Conservation (phyloP, 805 yeast species). For the Yarrowia sp. region DNA sequence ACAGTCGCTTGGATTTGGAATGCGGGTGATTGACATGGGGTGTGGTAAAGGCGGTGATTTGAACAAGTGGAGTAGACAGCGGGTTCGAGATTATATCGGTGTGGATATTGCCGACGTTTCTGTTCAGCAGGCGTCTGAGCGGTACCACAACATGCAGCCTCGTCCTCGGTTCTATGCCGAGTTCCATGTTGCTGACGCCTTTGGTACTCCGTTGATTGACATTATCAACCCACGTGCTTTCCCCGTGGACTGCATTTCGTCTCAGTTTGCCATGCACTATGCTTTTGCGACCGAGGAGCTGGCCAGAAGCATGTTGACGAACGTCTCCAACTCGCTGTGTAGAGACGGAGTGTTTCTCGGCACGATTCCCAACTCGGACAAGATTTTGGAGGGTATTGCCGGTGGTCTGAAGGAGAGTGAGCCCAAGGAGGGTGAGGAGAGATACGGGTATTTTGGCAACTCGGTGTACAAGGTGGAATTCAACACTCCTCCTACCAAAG, state of each 20-base stretch:
- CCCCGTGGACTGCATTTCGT: slow-evolving; percentile 86
- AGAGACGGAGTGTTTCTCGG: slow-evolving; percentile 91
- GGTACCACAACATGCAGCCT: slow-evolving; percentile 68
- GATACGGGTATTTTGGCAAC: slow-evolving; percentile 71
- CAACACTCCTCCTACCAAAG: slow-evolving; percentile 76
- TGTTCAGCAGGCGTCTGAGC: slow-evolving; percentile 78
- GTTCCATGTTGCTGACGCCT: slow-evolving; percentile 92
- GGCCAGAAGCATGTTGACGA: slow-evolving; percentile 72
- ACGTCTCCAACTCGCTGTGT: slow-evolving; percentile 75
- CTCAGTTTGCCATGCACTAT: slow-evolving; percentile 94
- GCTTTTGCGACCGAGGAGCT: slow-evolving; percentile 88
- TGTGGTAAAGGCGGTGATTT: slow-evolving; percentile 99
- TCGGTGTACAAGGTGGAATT: slow-evolving; percentile 81
- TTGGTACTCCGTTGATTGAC: slow-evolving; percentile 70
- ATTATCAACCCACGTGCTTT: slow-evolving; percentile 75
- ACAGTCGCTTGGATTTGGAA: slow-evolving; percentile 57
- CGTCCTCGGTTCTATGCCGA: slow-evolving; percentile 70
- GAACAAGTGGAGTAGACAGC: slow-evolving; percentile 81
- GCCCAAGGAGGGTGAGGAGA: slow-evolving; percentile 58
- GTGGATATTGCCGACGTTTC: slow-evolving; percentile 91
- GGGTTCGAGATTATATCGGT: slow-evolving; percentile 81
- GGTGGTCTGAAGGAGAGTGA: slow-evolving; percentile 53
- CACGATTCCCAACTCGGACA: slow-evolving; percentile 91
- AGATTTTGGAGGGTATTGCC: slow-evolving; percentile 63
- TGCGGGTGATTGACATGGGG: slow-evolving; percentile 80